Conservation (phyloP, 306 rosid genomes). For the Cicer arietinum region DNA sequence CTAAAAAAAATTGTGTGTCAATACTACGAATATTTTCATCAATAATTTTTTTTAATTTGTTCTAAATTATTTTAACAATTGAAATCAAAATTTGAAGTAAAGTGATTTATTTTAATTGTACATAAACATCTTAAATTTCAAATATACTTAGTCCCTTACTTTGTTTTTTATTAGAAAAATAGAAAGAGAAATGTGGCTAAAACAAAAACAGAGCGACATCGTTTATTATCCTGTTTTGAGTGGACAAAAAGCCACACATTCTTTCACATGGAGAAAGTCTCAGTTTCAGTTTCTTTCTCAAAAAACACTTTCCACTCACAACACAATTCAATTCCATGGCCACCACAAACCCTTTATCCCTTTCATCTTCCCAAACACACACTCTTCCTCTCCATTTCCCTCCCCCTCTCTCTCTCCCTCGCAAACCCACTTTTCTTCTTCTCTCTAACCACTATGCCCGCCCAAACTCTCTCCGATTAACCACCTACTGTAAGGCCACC, state of each 20-base stretch:
- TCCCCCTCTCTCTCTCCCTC: slow-evolving; percentile 14
- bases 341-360: slow-evolving; percentile 10
- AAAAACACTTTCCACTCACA: not conserved
- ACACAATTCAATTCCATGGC: slow-evolving; percentile 4
- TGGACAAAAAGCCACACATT: not conserved
- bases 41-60: too few relatives aligned
- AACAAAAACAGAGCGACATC: not conserved
- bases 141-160: too few relatives aligned
- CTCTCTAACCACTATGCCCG: slow-evolving; percentile 2
- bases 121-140: too few relatives aligned
- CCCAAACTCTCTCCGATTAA: slow-evolving; percentile 36
- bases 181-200: slow-evolving; percentile 1
- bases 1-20: too few relatives aligned
- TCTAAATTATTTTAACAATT: too few relatives aligned
- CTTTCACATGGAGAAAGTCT: not conserved
- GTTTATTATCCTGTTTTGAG: not conserved
- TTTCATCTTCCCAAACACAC: slow-evolving; percentile 32
- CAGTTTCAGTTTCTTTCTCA: slow-evolving; percentile 3
- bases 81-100: too few relatives aligned
- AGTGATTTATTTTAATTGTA: too few relatives aligned
- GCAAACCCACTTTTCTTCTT: slow-evolving; percentile 36
- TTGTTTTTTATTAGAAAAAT: too few relatives aligned
- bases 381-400: slow-evolving; percentile 31
- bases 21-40: too few relatives aligned
- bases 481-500: slow-evolving; percentile 61